phyloP scores from a whole-genome alignment of 2,329 filamentous ascomycete genomes.

The Chrysoporthe cubensis region DNA sequence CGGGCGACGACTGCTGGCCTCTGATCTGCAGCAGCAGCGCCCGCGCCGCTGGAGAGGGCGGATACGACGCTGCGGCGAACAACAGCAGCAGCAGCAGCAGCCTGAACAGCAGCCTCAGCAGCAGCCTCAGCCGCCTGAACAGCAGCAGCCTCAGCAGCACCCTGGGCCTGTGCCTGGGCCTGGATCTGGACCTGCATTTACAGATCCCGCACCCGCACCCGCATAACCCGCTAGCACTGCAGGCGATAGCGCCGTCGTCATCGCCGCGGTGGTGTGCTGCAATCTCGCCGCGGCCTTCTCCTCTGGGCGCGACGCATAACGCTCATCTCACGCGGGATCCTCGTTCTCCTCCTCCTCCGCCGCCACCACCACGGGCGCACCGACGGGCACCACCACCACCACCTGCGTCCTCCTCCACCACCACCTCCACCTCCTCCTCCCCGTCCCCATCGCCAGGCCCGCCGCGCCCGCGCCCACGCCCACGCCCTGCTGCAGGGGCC shows the following conservation, averaged over 20 bases:
- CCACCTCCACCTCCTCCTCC: background rate
- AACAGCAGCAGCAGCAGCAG: background rate
- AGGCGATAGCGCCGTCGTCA: background rate
- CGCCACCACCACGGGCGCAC: background rate
- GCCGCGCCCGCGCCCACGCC: constrained; percentile 13
- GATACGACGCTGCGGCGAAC: background rate
- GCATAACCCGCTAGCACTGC: background rate
- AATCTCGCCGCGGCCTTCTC: background rate
- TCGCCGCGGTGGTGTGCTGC: background rate
- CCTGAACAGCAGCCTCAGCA: background rate
- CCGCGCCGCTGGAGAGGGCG: too few species aligned
- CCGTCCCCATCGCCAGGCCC: background rate
- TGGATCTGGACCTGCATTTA: background rate
- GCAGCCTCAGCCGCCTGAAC: background rate
- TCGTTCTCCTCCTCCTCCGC: background rate
- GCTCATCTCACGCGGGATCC: constrained; percentile 3
- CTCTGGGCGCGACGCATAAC: background rate
- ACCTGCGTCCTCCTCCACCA: background rate
- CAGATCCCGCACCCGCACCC: background rate
- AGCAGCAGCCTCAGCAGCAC: background rate
- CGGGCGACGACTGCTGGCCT: constrained; percentile 1
- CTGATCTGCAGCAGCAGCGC: background rate
- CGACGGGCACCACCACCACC: background rate
- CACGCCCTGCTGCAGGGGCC: constrained; percentile 5
- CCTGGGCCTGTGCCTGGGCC: background rate